Base-by-base conservation (phyloP, 805 yeast genomes). In the Debaryomyces maramus region DNA sequence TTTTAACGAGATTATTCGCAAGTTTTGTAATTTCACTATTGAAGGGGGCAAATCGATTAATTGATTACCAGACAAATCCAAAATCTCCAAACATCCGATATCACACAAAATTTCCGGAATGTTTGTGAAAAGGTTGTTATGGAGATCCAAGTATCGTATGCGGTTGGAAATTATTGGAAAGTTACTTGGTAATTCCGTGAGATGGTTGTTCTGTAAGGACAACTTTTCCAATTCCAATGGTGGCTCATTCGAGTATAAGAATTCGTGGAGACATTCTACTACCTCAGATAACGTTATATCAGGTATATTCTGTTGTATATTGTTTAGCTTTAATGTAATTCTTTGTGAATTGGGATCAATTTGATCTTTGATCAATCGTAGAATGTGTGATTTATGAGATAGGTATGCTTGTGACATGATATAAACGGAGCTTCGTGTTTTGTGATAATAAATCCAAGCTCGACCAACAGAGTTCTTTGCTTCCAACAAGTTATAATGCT, bases 91-190 rank as follows among this genome's bases (percentile, higher is more conserved):
- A 6, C 69, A 65, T 9, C 53, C 50, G 29, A 74, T 66, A 3
- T 54, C 53, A 14, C 50, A 43, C 43, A 78, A 50, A 5, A 70
- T 58, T 2, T 51, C 56, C 0, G 95, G 89, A 32, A 86, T 71
- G 33, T 62, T 67, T 3, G 66, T 48, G 37, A 87, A 69, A 32
- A 63, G 55, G 56, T 87, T 87, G 43, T 71, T 67, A 54, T 85
- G 85, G 33, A 87, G 60, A 56, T 86, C 91, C 41, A 87, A 61
- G 46, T 80, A 83, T 39, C 77, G 67, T 38, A 85, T 60, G 32
- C 67, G 61, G 10, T 31, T 38, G n/a, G 68, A 49, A 42, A 84
- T 51, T 6, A 63, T 56, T 5, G 59, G 45, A 52, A 83, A 71
- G 34, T 65, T 68, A 1, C 58, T 51, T 0, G 88, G 86, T 11